Evolutionary conservation across 148 eudicot species (phyloP).

Genomic region (Bassia scoparia): DNA sequence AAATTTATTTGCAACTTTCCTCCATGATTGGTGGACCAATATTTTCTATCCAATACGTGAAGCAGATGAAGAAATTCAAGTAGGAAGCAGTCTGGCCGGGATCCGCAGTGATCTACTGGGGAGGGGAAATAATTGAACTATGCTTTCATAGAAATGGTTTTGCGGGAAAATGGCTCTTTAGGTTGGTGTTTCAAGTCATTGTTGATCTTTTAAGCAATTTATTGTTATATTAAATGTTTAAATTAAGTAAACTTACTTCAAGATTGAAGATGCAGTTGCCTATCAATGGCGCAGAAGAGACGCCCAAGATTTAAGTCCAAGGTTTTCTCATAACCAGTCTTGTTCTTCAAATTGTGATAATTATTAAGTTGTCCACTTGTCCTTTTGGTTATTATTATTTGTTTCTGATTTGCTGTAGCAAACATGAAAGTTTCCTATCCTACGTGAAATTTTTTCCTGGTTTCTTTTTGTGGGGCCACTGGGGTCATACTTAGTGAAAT

Average conservation of each 20-base stretch:
- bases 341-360: neutral
- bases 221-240: neutral
- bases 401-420: neutral
- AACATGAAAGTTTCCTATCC: neutral
- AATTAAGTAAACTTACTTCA: conserved; percentile 21
- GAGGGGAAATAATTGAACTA: conserved; percentile 94
- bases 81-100: conserved; percentile 56
- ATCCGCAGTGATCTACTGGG: conserved; percentile 68
- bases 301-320: conserved; percentile 63
- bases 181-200: conserved; percentile 37
- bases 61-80: conserved; percentile 57
- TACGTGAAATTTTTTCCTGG: neutral
- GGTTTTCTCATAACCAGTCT: conserved; percentile 37
- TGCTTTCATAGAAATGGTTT: conserved; percentile 98
- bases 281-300: conserved; percentile 68
- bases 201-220: neutral
- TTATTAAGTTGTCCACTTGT: neutral
- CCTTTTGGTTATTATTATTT: neutral
- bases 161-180: conserved; percentile 85
- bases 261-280: conserved; percentile 97
- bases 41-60: conserved; percentile 14
- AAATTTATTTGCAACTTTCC: conserved; percentile 12
- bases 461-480: neutral
- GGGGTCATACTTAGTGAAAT: neutral
- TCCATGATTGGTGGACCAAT: neutral